These are phyloP conservation scores for Chaetomium fimeti DNA, from an alignment of 495 filamentous ascomycete genomes.

Conservation along the genomic window DNA sequence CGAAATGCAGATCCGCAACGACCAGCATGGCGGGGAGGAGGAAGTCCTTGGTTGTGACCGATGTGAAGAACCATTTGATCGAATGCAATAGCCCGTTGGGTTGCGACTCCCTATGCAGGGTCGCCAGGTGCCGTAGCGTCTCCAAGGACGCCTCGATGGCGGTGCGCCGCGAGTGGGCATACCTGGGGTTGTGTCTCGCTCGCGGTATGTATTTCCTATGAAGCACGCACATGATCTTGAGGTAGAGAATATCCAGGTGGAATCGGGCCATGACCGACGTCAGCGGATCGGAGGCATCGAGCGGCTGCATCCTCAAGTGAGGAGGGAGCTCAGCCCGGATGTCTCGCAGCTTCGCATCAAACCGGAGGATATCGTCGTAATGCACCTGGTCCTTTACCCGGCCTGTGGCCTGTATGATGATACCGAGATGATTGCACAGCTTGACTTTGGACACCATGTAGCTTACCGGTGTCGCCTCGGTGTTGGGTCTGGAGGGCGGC, in stretches of 20 bases:
- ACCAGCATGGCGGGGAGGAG: conserved; percentile 87
- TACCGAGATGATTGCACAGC: conserved; percentile 57
- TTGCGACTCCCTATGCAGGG: conserved; percentile 72
- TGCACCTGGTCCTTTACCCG: conserved; percentile 51
- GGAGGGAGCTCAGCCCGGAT: conserved; percentile 64
- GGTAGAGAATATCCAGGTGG: conserved; percentile 75
- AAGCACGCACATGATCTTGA: conserved; percentile 77
- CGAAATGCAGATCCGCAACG: conserved; percentile 68
- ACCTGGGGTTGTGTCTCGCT: conserved; percentile 68
- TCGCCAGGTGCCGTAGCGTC: conserved; percentile 70
- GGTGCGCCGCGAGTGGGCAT: conserved; percentile 73
- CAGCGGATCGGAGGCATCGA: conserved; percentile 74
- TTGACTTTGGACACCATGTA: conserved; percentile 83
- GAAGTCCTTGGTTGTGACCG: conserved; percentile 79
- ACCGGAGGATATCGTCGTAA: conserved; percentile 78
- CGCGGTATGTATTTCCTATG: conserved; percentile 79
- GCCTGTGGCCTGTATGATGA: conserved; percentile 52
- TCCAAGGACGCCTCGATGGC: conserved; percentile 79
- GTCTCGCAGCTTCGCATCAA: conserved; percentile 71
- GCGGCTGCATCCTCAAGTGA: conserved; percentile 64
- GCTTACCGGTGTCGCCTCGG: conserved; percentile 80
- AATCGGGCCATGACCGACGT: conserved; percentile 79
- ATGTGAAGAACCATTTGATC: conserved; percentile 72
- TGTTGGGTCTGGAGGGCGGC: conserved; percentile 68
- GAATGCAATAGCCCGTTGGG: conserved; percentile 67